Evolutionary conservation across 129 eudicot genomes (phyloP).

Genomic region (Rutidosis leptorrhynchoides): DNA sequence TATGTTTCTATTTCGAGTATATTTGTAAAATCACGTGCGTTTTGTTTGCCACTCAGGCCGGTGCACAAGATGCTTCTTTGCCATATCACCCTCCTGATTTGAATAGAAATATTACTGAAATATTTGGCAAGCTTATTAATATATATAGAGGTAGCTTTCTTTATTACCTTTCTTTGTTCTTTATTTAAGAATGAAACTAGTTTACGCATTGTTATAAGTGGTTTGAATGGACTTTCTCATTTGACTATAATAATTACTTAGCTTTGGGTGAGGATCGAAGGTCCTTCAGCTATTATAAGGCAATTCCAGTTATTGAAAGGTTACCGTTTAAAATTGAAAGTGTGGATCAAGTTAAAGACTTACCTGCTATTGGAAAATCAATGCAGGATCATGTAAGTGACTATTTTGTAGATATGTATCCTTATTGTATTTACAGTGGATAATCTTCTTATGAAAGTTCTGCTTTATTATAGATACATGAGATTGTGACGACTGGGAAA

Average conservation of each 20-base stretch:
- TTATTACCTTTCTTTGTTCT: not conserved
- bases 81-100: conserved; percentile 84
- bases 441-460: conserved; percentile 15
- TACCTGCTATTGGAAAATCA: conserved; percentile 88
- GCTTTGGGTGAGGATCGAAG: conserved; percentile 95
- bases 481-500: conserved; percentile 86
- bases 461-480: conserved; percentile 72
- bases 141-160: conserved; percentile 73
- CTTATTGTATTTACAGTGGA: conserved; percentile 5
- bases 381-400: conserved; percentile 90
- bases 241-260: conserved; percentile 25
- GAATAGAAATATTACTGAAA: conserved; percentile 69
- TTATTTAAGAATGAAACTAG: conserved; percentile 2
- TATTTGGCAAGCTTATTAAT: conserved; percentile 83
- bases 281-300: conserved; percentile 93
- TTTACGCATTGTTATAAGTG: conserved; percentile 17
- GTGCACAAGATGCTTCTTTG: conserved; percentile 47
- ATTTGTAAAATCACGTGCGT: conserved; percentile 14
- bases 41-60: conserved; percentile 42
- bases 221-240: conserved; percentile 15
- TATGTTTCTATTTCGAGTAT: not conserved
- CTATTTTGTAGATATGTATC: not conserved
- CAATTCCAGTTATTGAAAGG: conserved; percentile 90
- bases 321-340: conserved; percentile 79
- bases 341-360: conserved; percentile 74